These are phyloP conservation scores for Catenaria anguillulae DNA, from an alignment of 371 early-diverging fungal species.

Conservation along the genomic window DNA sequence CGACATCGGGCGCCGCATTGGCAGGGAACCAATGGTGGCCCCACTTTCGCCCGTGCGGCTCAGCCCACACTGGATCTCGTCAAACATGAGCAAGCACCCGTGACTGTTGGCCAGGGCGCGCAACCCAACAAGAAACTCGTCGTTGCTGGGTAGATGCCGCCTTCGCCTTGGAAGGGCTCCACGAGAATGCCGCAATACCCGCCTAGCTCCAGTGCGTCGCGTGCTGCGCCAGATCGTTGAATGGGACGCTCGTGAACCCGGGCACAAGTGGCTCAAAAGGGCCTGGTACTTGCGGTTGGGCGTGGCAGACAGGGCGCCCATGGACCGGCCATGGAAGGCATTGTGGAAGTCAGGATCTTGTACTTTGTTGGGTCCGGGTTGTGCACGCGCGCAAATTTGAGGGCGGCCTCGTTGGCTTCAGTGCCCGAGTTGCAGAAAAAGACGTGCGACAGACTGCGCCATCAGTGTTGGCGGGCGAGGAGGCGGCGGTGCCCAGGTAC, in stretches of 20 bases:
- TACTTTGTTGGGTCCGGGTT: conserved; percentile 31
- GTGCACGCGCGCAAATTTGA: conserved; percentile 87
- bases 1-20: conserved; percentile 63
- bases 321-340: conserved; percentile 87
- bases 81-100: conserved; percentile 73
- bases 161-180: conserved; percentile 94
- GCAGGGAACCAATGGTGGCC: conserved; percentile 52
- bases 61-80: conserved; percentile 94
- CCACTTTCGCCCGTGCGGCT: conserved; percentile 86
- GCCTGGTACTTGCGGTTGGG: conserved; percentile 77
- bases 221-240: conserved; percentile 49
- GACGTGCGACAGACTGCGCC: conserved; percentile 18
- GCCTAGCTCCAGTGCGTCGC: neutral
- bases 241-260: conserved; percentile 52
- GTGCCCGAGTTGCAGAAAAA: conserved; percentile 74
- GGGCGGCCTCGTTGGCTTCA: conserved; percentile 80
- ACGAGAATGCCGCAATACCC: conserved; percentile 68
- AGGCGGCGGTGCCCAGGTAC: neutral
- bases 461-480: neutral
- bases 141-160: conserved; percentile 60
- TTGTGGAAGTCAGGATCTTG: conserved; percentile 61
- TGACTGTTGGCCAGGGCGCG: conserved; percentile 62
- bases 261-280: conserved; percentile 83
- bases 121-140: conserved; percentile 56
- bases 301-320: conserved; percentile 86